A percentile compares a stretch with the other conserved stretches of the same genome.
phyloP scores from a whole-genome alignment of 2,329 filamentous ascomycete genomes.

The Mycogone perniciosa region DNA sequence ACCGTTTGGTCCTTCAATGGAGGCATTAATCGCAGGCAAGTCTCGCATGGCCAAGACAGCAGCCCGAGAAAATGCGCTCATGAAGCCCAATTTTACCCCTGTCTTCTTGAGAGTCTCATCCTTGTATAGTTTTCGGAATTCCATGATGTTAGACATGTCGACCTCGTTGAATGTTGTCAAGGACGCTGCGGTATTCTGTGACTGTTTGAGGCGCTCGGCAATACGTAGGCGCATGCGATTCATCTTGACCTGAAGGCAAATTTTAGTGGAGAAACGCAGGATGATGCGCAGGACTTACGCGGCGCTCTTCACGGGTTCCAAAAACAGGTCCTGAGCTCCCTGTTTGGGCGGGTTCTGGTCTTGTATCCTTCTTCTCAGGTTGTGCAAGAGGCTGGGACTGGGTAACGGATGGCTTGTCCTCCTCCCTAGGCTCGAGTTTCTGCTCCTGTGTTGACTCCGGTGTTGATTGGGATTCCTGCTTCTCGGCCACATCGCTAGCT shows the following conservation, averaged over 20 bases:
- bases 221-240: conserved; percentile 98
- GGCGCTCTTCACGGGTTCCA: conserved; percentile 79
- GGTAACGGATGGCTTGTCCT: conserved; percentile 21
- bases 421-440: conserved; percentile 30
- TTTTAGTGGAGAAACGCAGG: neutral
- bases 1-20: conserved; percentile 89
- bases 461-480: neutral
- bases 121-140: conserved; percentile 96
- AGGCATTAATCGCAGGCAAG: conserved; percentile 90
- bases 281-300: conserved; percentile 50
- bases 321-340: conserved; percentile 23
- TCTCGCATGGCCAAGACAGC: conserved; percentile 90
- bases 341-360: conserved; percentile 16
- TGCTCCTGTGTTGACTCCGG: conserved; percentile 21
- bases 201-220: conserved; percentile 96
- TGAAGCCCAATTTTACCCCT: conserved; percentile 97
- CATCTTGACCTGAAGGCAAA: conserved; percentile 83
- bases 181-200: conserved; percentile 95
- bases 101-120: conserved; percentile 94
- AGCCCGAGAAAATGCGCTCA: conserved; percentile 93
- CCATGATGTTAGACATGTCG: conserved; percentile 96
- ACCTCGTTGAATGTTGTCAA: conserved; percentile 99
- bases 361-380: conserved; percentile 22
- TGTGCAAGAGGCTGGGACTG: conserved; percentile 6
- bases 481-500: conserved; percentile 2